These are phyloP conservation scores for Piromyces sp. DNA, from an alignment of 192 early-diverging fungal species.

Conservation along the genomic window DNA sequence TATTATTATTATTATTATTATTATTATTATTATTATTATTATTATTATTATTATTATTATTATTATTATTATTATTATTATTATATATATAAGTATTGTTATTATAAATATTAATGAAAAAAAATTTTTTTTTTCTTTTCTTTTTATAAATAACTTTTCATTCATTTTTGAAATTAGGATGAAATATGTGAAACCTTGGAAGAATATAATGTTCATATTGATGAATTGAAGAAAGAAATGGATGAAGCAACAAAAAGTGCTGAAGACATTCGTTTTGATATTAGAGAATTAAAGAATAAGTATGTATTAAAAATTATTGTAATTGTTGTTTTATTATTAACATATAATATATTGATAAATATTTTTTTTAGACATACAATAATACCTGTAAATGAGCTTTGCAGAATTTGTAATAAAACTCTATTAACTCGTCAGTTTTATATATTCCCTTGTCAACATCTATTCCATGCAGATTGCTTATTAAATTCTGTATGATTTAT, in stretches of 20 bases:
- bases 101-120: no score
- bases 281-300: conserved; percentile 64
- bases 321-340: no score
- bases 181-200: conserved; percentile 83
- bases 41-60: no score
- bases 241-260: conserved; percentile 86
- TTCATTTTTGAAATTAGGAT: conserved; percentile 18
- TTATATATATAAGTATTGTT: no score
- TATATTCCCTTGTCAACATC: conserved; percentile 88
- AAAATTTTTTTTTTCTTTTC: no score
- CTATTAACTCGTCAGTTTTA: conserved; percentile 78
- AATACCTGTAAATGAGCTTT: conserved; percentile 51
- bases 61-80: no score
- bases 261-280: conserved; percentile 81
- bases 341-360: no score
- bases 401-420: conserved; percentile 57
- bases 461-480: conserved; percentile 86
- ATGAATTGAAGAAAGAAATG: conserved; percentile 78
- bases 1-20: no score
- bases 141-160: no score
- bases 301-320: conserved; percentile 20
- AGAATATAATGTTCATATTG: conserved; percentile 79
- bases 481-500: conserved; percentile 37
- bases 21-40: no score
- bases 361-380: conserved; percentile 52